These are phyloP conservation scores for Myrica gale DNA, from an alignment of 306 rosid genomes.

Conservation along the genomic window DNA sequence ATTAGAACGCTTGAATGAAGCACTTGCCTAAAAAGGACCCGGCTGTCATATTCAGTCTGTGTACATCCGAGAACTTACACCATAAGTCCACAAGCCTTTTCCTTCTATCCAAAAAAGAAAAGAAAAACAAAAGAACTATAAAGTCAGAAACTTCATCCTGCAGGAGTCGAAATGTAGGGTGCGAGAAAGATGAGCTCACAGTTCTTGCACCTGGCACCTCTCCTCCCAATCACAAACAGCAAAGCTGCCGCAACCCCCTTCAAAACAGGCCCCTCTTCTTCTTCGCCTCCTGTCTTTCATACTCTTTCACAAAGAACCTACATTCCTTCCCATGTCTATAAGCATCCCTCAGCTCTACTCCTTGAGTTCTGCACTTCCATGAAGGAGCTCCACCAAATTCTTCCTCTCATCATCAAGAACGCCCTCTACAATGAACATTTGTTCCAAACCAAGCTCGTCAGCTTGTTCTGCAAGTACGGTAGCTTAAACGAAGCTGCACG, in stretches of 20 bases:
- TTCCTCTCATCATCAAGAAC: slow-evolving; percentile 65
- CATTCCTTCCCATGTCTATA: slow-evolving; percentile 76
- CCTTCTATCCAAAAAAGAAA: neutral
- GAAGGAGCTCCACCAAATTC: slow-evolving; percentile 67
- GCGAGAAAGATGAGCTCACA: slow-evolving; percentile 46
- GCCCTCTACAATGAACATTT: slow-evolving; percentile 67
- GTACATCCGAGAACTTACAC: too few species aligned
- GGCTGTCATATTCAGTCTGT: too few species aligned
- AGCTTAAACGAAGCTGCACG: slow-evolving; percentile 58
- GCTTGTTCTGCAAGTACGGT: slow-evolving; percentile 72
- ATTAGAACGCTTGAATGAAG: too few species aligned
- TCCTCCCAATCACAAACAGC: slow-evolving; percentile 23
- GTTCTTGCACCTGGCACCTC: slow-evolving; percentile 23
- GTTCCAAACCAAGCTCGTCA: slow-evolving; percentile 81
- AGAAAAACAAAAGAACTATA: neutral
- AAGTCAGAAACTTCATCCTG: neutral
- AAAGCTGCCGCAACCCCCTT: slow-evolving; percentile 17
- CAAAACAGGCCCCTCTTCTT: neutral
- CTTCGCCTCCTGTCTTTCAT: slow-evolving; percentile 22
- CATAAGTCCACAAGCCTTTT: too few species aligned
- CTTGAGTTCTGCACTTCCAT: slow-evolving; percentile 75
- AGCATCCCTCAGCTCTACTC: slow-evolving; percentile 76
- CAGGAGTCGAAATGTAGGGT: neutral
- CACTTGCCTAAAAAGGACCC: too few species aligned
- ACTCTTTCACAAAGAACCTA: slow-evolving; percentile 55